Percentiles rank a stretch among this genome's conserved stretches.
Conservation (phyloP, 2,329 filamentous ascomycete genomes). For the Coniochaeta sp. region DNA sequence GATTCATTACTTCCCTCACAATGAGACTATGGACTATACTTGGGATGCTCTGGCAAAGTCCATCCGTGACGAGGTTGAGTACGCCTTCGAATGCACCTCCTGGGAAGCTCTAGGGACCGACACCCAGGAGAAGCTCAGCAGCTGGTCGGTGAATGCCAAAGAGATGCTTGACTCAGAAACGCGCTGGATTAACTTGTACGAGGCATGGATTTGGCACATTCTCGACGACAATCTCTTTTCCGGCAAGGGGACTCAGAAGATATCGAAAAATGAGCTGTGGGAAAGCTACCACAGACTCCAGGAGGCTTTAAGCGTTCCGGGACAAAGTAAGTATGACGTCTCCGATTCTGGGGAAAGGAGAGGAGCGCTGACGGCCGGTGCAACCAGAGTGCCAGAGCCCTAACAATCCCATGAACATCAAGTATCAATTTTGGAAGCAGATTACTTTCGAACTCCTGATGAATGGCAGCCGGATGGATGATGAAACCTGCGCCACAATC, state of each 20-base stretch:
- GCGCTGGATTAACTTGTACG: neutral
- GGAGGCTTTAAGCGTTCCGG: neutral
- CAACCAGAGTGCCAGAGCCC: neutral
- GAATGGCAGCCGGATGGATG: neutral
- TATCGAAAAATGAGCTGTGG: neutral
- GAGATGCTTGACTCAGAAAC: neutral
- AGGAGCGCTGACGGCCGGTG: neutral
- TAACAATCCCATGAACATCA: neutral
- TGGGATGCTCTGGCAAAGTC: neutral
- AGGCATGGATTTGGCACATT: neutral
- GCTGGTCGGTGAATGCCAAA: neutral
- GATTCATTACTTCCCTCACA: neutral
- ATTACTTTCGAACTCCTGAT: neutral
- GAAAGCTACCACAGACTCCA: neutral
- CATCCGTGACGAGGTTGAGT: too few species aligned
- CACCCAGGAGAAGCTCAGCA: neutral
- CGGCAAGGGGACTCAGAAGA: neutral
- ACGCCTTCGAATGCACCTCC: neutral
- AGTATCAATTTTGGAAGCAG: neutral
- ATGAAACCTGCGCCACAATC: neutral
- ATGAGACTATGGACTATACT: neutral
- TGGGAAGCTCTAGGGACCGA: neutral
- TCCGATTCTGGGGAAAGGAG: neutral
- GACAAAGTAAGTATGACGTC: neutral
- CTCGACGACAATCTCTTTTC: neutral